phyloP scores from a whole-genome alignment of 108 stramenopile genomes.

The Skeletonema tropicum region DNA sequence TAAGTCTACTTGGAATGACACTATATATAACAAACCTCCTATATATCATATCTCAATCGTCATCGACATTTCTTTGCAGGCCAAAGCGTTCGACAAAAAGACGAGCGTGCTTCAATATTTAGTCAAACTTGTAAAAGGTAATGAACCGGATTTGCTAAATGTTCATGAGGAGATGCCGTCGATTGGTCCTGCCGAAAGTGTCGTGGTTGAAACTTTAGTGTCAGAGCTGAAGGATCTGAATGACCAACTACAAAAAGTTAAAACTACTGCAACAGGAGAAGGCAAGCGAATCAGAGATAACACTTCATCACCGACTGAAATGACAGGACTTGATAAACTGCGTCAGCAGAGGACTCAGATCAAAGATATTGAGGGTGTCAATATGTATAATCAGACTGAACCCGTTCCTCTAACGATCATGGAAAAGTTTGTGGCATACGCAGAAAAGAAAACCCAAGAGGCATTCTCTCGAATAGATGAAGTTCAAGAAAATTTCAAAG shows the following conservation, averaged over 20 bases:
- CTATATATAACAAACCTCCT: background rate
- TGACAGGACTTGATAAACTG: conserved; percentile 61
- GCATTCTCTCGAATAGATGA: conserved; percentile 55
- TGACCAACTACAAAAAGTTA: conserved; percentile 60
- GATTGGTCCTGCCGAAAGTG: conserved; percentile 61
- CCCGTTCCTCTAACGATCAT: conserved; percentile 64
- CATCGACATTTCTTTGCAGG: conserved; percentile 43
- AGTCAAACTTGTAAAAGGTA: conserved; percentile 74
- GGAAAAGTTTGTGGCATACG: conserved; percentile 73
- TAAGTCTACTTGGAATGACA: conserved; percentile 33
- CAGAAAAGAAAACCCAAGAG: conserved; percentile 56
- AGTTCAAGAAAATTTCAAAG: conserved; percentile 66
- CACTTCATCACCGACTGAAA: conserved; percentile 22
- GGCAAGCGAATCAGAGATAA: conserved; percentile 53
- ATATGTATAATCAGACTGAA: conserved; percentile 72
- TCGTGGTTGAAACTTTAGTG: conserved; percentile 63
- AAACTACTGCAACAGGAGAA: conserved; percentile 61
- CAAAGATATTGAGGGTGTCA: conserved; percentile 52
- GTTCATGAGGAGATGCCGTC: conserved; percentile 74
- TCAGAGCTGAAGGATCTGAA: conserved; percentile 65
- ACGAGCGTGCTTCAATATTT: conserved; percentile 95
- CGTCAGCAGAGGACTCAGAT: conserved; percentile 69
- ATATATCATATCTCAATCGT: conserved; percentile 1
- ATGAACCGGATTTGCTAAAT: conserved; percentile 65
- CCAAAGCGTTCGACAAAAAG: conserved; percentile 97